Base-by-base conservation (phyloP, 768 basidiomycete genomes). In the Fibroporia radiculosa region DNA sequence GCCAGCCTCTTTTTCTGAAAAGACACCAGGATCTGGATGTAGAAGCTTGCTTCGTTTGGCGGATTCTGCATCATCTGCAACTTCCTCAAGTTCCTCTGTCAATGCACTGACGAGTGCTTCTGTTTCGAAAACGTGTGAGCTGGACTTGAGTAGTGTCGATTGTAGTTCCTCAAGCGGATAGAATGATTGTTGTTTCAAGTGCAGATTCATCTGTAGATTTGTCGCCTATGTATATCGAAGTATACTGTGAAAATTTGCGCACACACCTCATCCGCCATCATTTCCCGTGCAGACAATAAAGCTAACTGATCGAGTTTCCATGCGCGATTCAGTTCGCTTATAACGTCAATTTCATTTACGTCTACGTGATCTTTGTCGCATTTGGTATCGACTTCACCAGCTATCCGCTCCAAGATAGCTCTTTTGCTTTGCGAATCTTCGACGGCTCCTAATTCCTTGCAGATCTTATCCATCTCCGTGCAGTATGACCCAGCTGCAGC, bases 51-150 rank as follows among this genome's bases (percentile, higher is more conserved):
- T 24, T 25, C 14, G 28, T 28, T 40, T 24, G 11, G 47, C n/a
- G 6, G 14, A 19, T n/a, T 41, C 44, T 0, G 47, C 40, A 10
- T 48, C 49, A 33, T 53, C 52, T 26, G 44, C 42, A 27, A 47
- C 31, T 14, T 56, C 53, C 26, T 54, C 55, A 6, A 69, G 44
- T 43, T 71, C 68, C 41, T 66, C 63, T 1, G 55, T 54, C 18
- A 71, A 52, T 2, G 61, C 60, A 13, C 63, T 61, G 12, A 66
- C 41, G 23, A 65, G 48, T 1, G 60, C 66, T 27, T 66, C 64
- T 2, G 62, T 51, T 23, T 67, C 63, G 19, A 49, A 42, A 5
- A 55, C 44, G 16, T 40, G 38, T 22, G n/a, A n/a, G n/a, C n/a
- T n/a, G n/a, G n/a, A n/a, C n/a, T n/a, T n/a, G n/a, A n/a, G n/a